Evolutionary conservation across 306 rosid species (phyloP).

Genomic region (Pyrus betulifolia): DNA sequence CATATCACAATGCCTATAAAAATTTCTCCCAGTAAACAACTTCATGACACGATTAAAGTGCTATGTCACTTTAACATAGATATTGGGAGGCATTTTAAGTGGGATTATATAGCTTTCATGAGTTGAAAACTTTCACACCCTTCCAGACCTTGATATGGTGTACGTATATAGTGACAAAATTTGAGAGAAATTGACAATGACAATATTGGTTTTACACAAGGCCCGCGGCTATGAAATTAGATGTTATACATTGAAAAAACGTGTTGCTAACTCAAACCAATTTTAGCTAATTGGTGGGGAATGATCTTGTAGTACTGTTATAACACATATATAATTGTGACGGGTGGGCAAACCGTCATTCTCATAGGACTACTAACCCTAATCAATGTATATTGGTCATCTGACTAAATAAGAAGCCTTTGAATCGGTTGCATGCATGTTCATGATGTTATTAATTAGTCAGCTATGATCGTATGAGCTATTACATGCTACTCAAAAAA

Average conservation of each 20-base stretch:
- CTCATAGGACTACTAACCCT: neutral
- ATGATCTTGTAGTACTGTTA: neutral
- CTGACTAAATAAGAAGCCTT: neutral
- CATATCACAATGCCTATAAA: neutral
- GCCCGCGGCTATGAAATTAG: neutral
- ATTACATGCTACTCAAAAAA: too few relatives aligned
- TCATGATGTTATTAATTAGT: neutral
- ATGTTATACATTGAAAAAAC: neutral
- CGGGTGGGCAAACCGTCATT: neutral
- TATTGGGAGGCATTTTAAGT: neutral
- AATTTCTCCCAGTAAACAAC: neutral
- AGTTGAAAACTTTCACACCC: neutral
- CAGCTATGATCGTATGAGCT: neutral
- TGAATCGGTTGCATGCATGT: neutral
- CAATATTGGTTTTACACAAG: neutral
- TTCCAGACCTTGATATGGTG: neutral
- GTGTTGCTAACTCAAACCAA: neutral
- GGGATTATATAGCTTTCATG: neutral
- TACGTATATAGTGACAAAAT: neutral
- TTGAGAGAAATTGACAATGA: neutral
- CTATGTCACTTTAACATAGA: neutral
- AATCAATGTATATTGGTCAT: too few relatives aligned
- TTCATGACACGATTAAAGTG: neutral
- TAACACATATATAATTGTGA: neutral
- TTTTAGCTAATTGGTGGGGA: neutral